Conservation (phyloP, 441 rosid genomes). For the Populus hybrid region DNA sequence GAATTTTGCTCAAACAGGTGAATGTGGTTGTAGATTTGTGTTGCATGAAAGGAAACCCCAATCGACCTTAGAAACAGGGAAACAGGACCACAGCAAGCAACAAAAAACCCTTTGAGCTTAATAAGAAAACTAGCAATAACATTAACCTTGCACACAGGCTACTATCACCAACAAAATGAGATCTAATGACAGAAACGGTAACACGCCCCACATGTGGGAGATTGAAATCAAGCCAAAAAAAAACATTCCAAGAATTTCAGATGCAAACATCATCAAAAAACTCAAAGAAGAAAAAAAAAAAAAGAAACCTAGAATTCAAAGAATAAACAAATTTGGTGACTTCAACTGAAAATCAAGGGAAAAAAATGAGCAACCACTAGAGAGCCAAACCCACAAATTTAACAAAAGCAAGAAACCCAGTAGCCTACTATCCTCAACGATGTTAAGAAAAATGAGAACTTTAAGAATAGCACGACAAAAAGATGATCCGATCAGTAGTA, state of each 20-base stretch:
- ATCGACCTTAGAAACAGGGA: not conserved
- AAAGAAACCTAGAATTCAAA: not conserved
- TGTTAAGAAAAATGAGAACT: not conserved
- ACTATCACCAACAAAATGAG: not conserved
- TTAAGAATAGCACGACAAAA: not conserved
- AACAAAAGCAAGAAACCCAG: constrained; percentile 6
- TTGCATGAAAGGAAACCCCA: not conserved
- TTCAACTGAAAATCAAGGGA: not conserved
- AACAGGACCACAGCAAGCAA: not conserved
- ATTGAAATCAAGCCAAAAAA: not conserved
- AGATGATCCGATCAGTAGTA: not conserved
- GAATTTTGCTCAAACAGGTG: not conserved
- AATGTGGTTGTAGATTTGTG: not conserved
- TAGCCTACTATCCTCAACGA: constrained; percentile 2
- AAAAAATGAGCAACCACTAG: not conserved
- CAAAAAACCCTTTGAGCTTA: constrained; percentile 3
- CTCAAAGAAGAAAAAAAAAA: not conserved
- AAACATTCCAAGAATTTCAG: not conserved
- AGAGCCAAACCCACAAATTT: constrained; percentile 6
- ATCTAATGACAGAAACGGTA: not conserved
- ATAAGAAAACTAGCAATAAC: not conserved
- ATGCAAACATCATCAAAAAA: not conserved
- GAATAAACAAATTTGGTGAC: not conserved
- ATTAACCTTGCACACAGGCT: not conserved
- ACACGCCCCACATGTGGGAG: not conserved